A percentile compares a stretch with the other conserved stretches of the same genome.
Evolutionary conservation across 2,329 filamentous ascomycete species (phyloP).

Genomic region (Bipolaris sorokiniana): DNA sequence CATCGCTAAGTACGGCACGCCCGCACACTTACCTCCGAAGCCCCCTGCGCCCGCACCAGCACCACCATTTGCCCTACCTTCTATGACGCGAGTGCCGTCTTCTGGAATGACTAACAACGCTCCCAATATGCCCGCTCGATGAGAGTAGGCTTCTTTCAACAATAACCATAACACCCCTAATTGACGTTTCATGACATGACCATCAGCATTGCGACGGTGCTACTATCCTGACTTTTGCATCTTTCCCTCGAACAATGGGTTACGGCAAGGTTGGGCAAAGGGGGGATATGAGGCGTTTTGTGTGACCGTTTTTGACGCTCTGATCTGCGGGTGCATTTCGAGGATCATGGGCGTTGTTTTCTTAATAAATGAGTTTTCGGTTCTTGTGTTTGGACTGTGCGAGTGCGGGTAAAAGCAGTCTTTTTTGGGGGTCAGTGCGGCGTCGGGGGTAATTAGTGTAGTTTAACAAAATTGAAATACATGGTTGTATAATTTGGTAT

Average conservation of each 20-base stretch:
- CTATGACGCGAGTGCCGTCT: conserved; percentile 26
- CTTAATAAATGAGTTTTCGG: conserved; percentile 3
- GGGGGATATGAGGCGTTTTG: conserved; percentile 11
- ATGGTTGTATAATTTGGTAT: background rate
- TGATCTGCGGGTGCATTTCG: conserved; percentile 12
- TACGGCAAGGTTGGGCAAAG: conserved; percentile 2
- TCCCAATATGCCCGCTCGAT: conserved; percentile 16
- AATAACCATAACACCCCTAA: conserved; percentile 18
- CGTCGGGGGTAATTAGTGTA: conserved; percentile 6
- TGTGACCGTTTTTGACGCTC: conserved; percentile 6
- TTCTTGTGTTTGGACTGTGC: background rate
- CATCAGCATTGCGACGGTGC: conserved; percentile 41
- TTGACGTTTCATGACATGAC: conserved; percentile 30
- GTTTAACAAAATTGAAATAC: conserved; percentile 11
- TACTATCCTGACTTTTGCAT: conserved; percentile 20
- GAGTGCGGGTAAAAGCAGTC: conserved; percentile 8
- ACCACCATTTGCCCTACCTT: conserved; percentile 36
- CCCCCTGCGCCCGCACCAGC: conserved; percentile 55
- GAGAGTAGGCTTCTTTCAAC: conserved; percentile 10
- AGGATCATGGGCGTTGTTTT: conserved; percentile 12
- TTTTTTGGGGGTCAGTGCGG: background rate
- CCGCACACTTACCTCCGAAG: conserved; percentile 61
- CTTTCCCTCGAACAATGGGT: conserved; percentile 9
- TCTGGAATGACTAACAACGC: conserved; percentile 21
- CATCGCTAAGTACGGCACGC: conserved; percentile 63